These are phyloP conservation scores for Bacidia rubella DNA, from an alignment of 495 filamentous ascomycete species.

Conservation along the genomic window DNA sequence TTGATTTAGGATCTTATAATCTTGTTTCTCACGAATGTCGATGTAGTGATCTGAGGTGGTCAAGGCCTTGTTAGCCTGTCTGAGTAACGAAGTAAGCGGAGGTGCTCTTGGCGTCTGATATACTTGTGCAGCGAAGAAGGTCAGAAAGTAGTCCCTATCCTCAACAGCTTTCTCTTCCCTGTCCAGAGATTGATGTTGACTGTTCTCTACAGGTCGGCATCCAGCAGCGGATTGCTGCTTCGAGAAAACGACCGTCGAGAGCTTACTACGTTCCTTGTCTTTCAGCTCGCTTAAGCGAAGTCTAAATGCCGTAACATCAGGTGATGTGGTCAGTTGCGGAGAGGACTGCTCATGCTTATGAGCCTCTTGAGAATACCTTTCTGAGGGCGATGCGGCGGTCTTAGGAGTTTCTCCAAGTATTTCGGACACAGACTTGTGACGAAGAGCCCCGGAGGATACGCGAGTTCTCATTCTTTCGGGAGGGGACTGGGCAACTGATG, in stretches of 20 bases:
- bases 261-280: conserved; percentile 46
- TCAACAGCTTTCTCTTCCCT: conserved; percentile 31
- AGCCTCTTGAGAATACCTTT: conserved; percentile 22
- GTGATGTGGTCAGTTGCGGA: conserved; percentile 25
- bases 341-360: conserved; percentile 23
- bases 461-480: conserved; percentile 48
- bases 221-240: conserved; percentile 32
- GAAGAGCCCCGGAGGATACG: conserved; percentile 52
- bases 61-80: conserved; percentile 67
- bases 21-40: conserved; percentile 67
- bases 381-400: conserved; percentile 22
- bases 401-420: conserved; percentile 52
- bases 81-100: conserved; percentile 52
- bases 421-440: conserved; percentile 61
- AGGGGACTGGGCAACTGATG: conserved; percentile 21
- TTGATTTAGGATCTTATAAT: conserved; percentile 64
- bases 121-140: conserved; percentile 59
- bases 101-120: conserved; percentile 45
- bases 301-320: conserved; percentile 31
- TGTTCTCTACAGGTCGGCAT: conserved; percentile 20
- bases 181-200: conserved; percentile 25
- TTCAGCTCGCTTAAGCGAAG: conserved; percentile 41
- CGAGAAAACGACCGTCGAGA: conserved; percentile 72
- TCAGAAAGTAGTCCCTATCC: conserved; percentile 64
- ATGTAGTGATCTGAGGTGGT: conserved; percentile 64